These are phyloP conservation scores for Aspergillus funiculosus DNA, from an alignment of 495 filamentous ascomycete genomes.

Conservation along the genomic window DNA sequence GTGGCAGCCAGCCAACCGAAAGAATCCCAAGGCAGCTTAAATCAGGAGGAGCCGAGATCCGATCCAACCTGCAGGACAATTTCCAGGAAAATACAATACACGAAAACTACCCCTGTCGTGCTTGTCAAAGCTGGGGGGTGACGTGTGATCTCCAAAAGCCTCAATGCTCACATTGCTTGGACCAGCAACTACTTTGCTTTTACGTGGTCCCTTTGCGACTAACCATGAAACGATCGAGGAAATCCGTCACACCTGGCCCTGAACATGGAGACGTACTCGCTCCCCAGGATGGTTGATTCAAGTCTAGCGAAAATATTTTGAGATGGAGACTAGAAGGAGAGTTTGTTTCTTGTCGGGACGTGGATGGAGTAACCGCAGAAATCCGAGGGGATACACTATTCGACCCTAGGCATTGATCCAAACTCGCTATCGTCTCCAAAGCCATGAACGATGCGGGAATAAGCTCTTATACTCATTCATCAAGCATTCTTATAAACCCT, in stretches of 20 bases:
- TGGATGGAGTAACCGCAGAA: no score
- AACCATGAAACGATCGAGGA: conserved; percentile 12
- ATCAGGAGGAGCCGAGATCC: not conserved
- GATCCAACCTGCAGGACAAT: not conserved
- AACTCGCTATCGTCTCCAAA: no score
- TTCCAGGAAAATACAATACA: not conserved
- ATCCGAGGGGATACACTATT: no score
- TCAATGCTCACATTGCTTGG: conserved; percentile 33
- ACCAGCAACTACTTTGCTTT: conserved; percentile 38
- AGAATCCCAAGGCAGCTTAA: not conserved
- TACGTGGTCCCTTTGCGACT: conserved; percentile 27
- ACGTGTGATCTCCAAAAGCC: conserved; percentile 32
- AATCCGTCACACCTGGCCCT: not conserved
- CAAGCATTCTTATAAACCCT: no score
- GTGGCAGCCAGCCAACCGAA: not conserved
- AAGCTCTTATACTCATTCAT: no score
- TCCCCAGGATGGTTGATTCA: no score
- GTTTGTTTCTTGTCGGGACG: no score
- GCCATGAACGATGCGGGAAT: no score
- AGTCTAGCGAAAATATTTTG: no score
- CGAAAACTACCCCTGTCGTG: conserved; percentile 24
- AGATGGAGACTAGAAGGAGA: no score
- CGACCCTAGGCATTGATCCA: no score
- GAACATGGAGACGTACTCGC: no score
- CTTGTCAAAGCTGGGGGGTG: conserved; percentile 28